These are phyloP conservation scores for Boeremia lycopersici DNA, from an alignment of 2,329 filamentous ascomycete genomes.

Conservation along the genomic window DNA sequence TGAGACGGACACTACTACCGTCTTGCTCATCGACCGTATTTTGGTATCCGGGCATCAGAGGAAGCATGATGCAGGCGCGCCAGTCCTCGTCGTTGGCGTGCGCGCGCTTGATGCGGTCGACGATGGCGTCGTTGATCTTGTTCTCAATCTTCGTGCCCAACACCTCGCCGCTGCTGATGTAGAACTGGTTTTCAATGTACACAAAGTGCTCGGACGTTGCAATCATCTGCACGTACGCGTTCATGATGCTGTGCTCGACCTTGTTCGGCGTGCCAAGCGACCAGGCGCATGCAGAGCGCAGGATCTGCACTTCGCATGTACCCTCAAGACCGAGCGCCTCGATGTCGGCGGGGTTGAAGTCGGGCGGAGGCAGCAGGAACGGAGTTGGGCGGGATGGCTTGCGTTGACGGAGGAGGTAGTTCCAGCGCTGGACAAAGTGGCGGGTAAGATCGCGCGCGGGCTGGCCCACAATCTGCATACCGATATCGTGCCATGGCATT, in stretches of 20 bases:
- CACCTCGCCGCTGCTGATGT: constrained; percentile 89
- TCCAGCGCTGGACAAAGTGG: constrained; percentile 98
- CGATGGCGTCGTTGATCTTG: constrained; percentile 90
- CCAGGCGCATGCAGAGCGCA: constrained; percentile 89
- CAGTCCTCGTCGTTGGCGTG: constrained; percentile 84
- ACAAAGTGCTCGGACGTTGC: constrained; percentile 95
- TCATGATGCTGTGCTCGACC: constrained; percentile 93
- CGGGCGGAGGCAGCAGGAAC: constrained; percentile 89
- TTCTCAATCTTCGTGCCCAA: constrained; percentile 89
- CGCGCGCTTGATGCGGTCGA: constrained; percentile 87
- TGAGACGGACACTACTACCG: constrained; percentile 90
- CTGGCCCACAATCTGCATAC: constrained; percentile 97
- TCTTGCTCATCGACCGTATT: constrained; percentile 94
- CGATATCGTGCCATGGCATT: constrained; percentile 99
- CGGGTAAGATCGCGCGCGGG: constrained; percentile 91
- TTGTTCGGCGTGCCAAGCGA: constrained; percentile 84
- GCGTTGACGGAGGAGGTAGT: constrained; percentile 89
- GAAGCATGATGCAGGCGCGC: constrained; percentile 88
- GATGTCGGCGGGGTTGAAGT: constrained; percentile 84
- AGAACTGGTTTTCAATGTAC: constrained; percentile 99
- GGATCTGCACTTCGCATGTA: constrained; percentile 94
- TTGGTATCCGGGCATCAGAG: constrained; percentile 97
- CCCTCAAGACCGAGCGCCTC: constrained; percentile 87
- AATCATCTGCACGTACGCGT: constrained; percentile 92
- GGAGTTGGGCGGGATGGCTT: constrained; percentile 93